Evolutionary conservation across 2,329 filamentous ascomycete genomes (phyloP).

Genomic region (Neoascochyta sp.): DNA sequence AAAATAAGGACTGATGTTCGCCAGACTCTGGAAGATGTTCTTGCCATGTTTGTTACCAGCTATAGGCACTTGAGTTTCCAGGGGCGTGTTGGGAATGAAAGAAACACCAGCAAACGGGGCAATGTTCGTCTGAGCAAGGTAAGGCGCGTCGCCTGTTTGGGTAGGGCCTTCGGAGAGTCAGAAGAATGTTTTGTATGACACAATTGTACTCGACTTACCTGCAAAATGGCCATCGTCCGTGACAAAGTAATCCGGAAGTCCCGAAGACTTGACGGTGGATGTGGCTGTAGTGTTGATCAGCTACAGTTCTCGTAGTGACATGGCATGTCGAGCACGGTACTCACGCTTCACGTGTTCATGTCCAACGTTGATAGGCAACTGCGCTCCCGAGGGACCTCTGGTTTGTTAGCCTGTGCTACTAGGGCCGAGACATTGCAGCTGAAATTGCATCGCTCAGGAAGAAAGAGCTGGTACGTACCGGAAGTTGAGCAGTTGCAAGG

Average conservation of each 20-base stretch:
- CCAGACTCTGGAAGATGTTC: conserved; percentile 70
- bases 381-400: conserved; percentile 10
- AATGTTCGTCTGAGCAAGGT: conserved; percentile 67
- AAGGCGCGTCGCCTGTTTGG: conserved; percentile 65
- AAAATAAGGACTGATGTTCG: conserved; percentile 65
- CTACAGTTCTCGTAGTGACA: background rate
- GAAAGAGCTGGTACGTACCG: too few relatives aligned
- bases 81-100: conserved; percentile 65
- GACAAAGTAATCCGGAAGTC: conserved; percentile 33
- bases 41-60: conserved; percentile 54
- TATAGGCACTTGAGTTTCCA: conserved; percentile 69
- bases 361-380: conserved; percentile 14
- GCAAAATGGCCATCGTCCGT: conserved; percentile 31
- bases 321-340: conserved; percentile 8
- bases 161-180: conserved; percentile 54
- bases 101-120: conserved; percentile 59
- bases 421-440: background rate
- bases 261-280: conserved; percentile 16
- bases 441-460: too few relatives aligned
- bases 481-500: conserved; percentile 23
- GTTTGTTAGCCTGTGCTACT: too few relatives aligned
- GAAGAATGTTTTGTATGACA: background rate
- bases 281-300: conserved; percentile 16
- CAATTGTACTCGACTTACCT: conserved; percentile 8
- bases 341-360: conserved; percentile 18